Evolutionary conservation across 106 monocot species (phyloP), one percentile per base, ranked within the genome.

Genomic region (Dioscorea alata): DNA sequence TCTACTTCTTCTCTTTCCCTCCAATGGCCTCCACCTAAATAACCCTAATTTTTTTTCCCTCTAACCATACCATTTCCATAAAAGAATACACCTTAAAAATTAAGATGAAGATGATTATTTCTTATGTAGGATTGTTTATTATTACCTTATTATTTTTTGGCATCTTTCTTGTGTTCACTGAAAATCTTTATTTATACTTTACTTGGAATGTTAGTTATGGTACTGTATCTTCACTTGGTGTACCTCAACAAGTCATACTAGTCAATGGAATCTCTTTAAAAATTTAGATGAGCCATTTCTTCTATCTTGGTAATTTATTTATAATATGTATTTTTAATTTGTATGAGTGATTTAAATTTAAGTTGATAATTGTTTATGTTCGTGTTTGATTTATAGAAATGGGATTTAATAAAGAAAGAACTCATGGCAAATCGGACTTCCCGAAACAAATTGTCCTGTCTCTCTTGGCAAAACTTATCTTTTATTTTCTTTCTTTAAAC

Each of bases 271-370:
- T 53, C 57, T 86, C 70, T 74, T 79, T 74, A 85, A 85, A 60
- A 58, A 68, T 56, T 66, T 85, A 33, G 74, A 74, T 34, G 85
- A 85, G 48, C 85, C 85, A 5, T 67, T 85, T n/a, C 69, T 85
- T 65, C 50, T 85, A 31, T 69, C 84, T n/a, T 85, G 85, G 85
- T 78, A 24, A n/a, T n/a, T n/a, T n/a, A n/a, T n/a, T n/a, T n/a
- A n/a, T n/a, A n/a, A n/a, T n/a, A n/a, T n/a, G n/a, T n/a, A n/a
- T n/a, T n/a, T n/a, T n/a, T n/a, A n/a, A n/a, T n/a, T n/a, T n/a
- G n/a, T n/a, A n/a, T n/a, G n/a, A n/a, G n/a, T n/a, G n/a, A n/a
- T n/a, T n/a, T n/a, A n/a, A n/a, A n/a, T n/a, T n/a, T n/a, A n/a
- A n/a, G n/a, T n/a, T n/a, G n/a, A n/a, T n/a, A n/a, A n/a, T n/a